Conservation (phyloP, 768 basidiomycete genomes). For the Tylopilus cervinicoccineus region DNA sequence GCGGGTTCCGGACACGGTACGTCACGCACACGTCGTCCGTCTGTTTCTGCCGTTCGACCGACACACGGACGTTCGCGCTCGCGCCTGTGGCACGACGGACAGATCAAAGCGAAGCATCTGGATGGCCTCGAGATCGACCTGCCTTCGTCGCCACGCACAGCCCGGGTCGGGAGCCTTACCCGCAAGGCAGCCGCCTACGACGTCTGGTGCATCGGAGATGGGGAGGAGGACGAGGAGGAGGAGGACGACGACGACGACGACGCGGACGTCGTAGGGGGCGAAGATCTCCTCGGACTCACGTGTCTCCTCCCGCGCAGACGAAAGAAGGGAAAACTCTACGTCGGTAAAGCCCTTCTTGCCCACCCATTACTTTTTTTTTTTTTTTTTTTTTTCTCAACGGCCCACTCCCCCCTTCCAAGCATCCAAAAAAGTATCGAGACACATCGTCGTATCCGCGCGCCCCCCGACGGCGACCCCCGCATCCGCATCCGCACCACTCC, state of each 20-base stretch:
- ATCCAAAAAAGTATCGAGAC: constrained; percentile 54
- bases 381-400: neutral
- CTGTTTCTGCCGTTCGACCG: too few relatives aligned
- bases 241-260: constrained; percentile 34
- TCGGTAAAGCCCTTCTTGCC: constrained; percentile 37
- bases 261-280: constrained; percentile 50
- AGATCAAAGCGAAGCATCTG: constrained; percentile 64
- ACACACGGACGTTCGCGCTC: too few relatives aligned
- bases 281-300: constrained; percentile 57
- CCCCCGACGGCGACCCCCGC: constrained; percentile 29
- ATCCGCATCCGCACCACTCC: too few relatives aligned
- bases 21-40: too few relatives aligned
- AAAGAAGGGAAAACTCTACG: constrained; percentile 56
- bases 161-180: constrained; percentile 45
- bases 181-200: constrained; percentile 57
- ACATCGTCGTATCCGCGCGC: constrained; percentile 54
- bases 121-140: constrained; percentile 47
- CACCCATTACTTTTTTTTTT: neutral
- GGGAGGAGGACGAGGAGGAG: constrained; percentile 36
- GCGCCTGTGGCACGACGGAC: too few relatives aligned
- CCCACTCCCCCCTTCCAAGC: too few relatives aligned
- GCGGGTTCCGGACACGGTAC: constrained; percentile 62
- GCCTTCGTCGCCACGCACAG: constrained; percentile 36
- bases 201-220: constrained; percentile 58
- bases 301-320: constrained; percentile 63